A percentile compares a stretch with the other conserved stretches of the same genome.
phyloP scores from a whole-genome alignment of 495 filamentous ascomycete species.

The Evernia prunastri region DNA sequence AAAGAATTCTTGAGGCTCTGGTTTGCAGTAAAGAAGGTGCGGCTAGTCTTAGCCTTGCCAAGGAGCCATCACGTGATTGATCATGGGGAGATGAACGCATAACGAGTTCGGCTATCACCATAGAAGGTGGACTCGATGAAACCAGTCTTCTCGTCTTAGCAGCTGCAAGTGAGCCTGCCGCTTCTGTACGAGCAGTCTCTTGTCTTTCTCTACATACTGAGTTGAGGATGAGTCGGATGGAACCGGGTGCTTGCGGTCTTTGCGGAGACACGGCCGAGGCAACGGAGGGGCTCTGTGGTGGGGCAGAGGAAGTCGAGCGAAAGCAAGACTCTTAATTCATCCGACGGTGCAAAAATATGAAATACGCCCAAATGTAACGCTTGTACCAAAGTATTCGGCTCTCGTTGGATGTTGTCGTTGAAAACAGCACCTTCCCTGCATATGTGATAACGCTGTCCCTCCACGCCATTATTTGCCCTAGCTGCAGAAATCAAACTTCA shows the following conservation, averaged over 20 bases:
- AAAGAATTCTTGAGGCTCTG: neutral
- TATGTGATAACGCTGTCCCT: neutral
- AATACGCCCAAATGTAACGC: conserved; percentile 3
- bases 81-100: too few species aligned
- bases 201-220: neutral
- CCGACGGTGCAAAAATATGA: conserved; percentile 6
- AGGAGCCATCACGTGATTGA: too few species aligned
- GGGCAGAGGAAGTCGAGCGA: neutral
- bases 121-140: too few species aligned
- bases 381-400: neutral
- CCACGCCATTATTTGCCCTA: neutral
- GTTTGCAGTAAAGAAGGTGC: too few species aligned
- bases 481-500: neutral
- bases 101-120: too few species aligned
- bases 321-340: conserved; percentile 10
- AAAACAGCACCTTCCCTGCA: neutral
- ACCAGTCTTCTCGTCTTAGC: neutral
- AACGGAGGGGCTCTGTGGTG: neutral
- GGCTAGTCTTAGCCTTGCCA: too few species aligned
- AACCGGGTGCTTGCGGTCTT: neutral
- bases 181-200: neutral
- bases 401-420: neutral
- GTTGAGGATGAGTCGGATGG: neutral
- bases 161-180: neutral
- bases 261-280: neutral